Conservation (phyloP, 2,329 filamentous ascomycete genomes). For the Alternaria panax region DNA sequence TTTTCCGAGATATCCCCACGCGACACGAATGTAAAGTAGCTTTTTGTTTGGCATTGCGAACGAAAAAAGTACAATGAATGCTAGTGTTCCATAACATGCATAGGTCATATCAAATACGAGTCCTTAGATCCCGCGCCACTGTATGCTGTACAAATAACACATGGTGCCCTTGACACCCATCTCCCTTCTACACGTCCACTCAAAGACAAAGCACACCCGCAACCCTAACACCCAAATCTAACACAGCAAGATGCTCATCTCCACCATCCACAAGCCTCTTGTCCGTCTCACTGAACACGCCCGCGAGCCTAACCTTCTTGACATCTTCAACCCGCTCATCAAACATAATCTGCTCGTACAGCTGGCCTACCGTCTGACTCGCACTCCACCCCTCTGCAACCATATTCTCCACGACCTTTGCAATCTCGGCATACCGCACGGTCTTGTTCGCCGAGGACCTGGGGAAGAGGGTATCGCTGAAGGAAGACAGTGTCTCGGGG, state of each 20-base stretch:
- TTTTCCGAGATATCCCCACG: conserved; percentile 10
- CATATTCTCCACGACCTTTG: conserved; percentile 84
- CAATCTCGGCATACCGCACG: conserved; percentile 72
- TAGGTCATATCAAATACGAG: too few relatives aligned
- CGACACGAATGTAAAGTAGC: not conserved
- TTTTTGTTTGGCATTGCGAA: too few relatives aligned
- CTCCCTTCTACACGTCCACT: not conserved
- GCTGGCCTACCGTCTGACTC: conserved; percentile 81
- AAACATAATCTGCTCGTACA: conserved; percentile 83
- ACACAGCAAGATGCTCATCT: conserved; percentile 90
- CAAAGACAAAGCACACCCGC: conserved; percentile 70
- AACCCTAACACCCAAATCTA: conserved; percentile 85
- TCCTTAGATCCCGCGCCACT: too few relatives aligned
- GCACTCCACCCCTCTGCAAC: conserved; percentile 98
- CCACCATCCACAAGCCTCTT: conserved; percentile 93
- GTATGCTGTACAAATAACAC: too few relatives aligned
- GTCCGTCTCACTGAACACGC: conserved; percentile 91
- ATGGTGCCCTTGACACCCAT: too few relatives aligned
- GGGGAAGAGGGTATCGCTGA: conserved; percentile 80
- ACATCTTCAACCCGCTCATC: conserved; percentile 84
- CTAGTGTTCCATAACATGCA: too few relatives aligned
- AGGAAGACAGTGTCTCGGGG: conserved; percentile 69
- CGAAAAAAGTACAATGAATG: too few relatives aligned
- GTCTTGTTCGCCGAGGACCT: conserved; percentile 50
- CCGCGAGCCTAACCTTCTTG: conserved; percentile 89